Percentiles rank a stretch among this genome's conserved stretches.
These are phyloP conservation scores for Wallacemonas sp. DNA, from an alignment of 208 protist genomes.

Conservation along the genomic window DNA sequence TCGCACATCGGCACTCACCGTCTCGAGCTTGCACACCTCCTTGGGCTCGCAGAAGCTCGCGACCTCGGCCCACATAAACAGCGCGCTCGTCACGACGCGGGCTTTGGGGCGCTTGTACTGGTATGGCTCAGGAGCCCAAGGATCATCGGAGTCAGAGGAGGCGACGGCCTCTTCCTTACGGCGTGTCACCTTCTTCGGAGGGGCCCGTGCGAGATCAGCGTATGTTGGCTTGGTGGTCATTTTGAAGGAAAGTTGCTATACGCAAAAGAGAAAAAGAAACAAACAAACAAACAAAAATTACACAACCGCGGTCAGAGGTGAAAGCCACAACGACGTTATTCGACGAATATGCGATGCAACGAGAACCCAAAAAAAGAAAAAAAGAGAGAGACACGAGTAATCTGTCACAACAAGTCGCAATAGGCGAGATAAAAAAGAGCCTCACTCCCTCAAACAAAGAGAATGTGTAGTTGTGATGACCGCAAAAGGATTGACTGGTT, in stretches of 20 bases:
- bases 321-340: no score
- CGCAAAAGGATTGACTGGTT: no score
- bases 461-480: no score
- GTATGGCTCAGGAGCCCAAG: slow-evolving; percentile 9
- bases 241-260: no score
- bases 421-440: slow-evolving; percentile 5
- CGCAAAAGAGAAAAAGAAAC: no score
- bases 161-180: background rate
- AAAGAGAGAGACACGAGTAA: slow-evolving; percentile 10
- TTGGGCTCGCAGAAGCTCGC: slow-evolving; percentile 56
- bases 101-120: slow-evolving; percentile 46
- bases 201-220: slow-evolving; percentile 8
- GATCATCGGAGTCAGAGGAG: background rate
- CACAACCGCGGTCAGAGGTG: background rate
- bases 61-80: slow-evolving; percentile 78
- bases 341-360: no score
- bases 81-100: slow-evolving; percentile 25
- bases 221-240: slow-evolving; percentile 8
- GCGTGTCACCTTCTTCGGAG: slow-evolving; percentile 14
- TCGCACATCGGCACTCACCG: slow-evolving; percentile 49
- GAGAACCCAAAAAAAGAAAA: slow-evolving; percentile 7
- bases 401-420: background rate
- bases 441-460: slow-evolving; percentile 7
- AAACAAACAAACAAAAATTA: slow-evolving; percentile 22
- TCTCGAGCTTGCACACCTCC: slow-evolving; percentile 55